Percentiles rank a stretch among this genome's conserved stretches.
Evolutionary conservation across 108 stramenopile genomes (phyloP).

Genomic region (Schizochytrium sp.): DNA sequence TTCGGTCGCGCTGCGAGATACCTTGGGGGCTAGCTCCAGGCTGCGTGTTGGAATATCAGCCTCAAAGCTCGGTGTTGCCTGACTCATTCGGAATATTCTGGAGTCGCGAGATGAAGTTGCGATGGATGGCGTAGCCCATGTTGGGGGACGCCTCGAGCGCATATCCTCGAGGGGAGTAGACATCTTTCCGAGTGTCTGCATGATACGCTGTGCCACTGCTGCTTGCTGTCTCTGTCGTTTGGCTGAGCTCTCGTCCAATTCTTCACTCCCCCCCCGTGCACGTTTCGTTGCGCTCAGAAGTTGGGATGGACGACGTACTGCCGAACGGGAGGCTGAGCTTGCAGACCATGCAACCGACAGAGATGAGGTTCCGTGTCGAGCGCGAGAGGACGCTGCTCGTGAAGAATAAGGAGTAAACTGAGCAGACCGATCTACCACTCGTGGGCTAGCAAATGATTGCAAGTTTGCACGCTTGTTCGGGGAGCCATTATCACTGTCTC

Average conservation of each 20-base stretch:
- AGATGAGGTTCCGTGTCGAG: not conserved
- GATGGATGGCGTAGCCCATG: constrained; percentile 29
- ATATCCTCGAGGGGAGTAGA: constrained; percentile 57
- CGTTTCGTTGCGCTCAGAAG: constrained; percentile 6
- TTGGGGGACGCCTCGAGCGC: constrained; percentile 34
- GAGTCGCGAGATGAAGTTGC: not conserved
- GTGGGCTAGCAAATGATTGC: constrained; percentile 12
- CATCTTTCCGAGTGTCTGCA: constrained; percentile 56
- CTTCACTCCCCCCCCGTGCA: not conserved
- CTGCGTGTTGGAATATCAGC: constrained; percentile 15
- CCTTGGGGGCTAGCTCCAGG: constrained; percentile 32
- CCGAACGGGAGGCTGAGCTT: not conserved
- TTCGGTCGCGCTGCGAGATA: constrained; percentile 17
- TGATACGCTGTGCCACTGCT: constrained; percentile 52
- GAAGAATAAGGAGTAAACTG: not conserved
- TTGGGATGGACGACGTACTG: constrained; percentile 14
- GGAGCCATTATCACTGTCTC: not conserved
- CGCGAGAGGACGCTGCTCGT: not conserved
- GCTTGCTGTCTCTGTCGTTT: constrained; percentile 48
- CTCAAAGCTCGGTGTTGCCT: constrained; percentile 21
- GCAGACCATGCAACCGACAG: constrained; percentile 14
- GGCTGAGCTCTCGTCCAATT: not conserved
- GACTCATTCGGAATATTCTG: not conserved
- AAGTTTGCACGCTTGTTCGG: constrained; percentile 18
- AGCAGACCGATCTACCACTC: not conserved